Conservation (phyloP, 192 early-diverging fungal species). For the Dimargaris xerosporica region DNA sequence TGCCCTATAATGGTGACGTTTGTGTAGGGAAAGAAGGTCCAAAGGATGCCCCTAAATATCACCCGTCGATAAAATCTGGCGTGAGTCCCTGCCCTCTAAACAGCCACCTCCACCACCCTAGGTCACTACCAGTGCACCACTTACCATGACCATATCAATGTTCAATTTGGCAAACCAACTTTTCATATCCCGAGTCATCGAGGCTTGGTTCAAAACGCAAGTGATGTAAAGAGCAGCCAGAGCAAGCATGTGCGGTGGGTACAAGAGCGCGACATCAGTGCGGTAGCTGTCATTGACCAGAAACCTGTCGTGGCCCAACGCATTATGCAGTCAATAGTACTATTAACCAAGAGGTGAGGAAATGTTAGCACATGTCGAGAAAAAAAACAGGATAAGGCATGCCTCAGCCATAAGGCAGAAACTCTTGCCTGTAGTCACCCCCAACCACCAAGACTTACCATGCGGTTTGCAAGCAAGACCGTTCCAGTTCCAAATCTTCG, state of each 20-base stretch:
- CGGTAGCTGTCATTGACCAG: slow-evolving; percentile 73
- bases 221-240: slow-evolving; percentile 58
- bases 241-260: slow-evolving; percentile 83
- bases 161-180: slow-evolving; percentile 73
- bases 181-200: slow-evolving; percentile 33
- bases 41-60: no score
- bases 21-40: no score
- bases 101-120: no score
- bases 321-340: slow-evolving; percentile 3
- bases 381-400: not conserved
- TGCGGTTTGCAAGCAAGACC: slow-evolving; percentile 26
- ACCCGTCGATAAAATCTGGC: no score
- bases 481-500: slow-evolving; percentile 20
- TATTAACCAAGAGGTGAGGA: not conserved
- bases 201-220: slow-evolving; percentile 18
- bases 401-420: no score
- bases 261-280: slow-evolving; percentile 63
- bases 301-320: slow-evolving; percentile 21
- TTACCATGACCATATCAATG: slow-evolving; percentile 58
- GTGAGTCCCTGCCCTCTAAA: no score
- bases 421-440: no score
- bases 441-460: slow-evolving; percentile 20
- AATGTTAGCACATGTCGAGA: not conserved
- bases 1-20: no score
- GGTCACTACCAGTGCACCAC: not conserved